These are phyloP conservation scores for Amylocystis lapponica DNA, from an alignment of 768 basidiomycete species.

Conservation along the genomic window DNA sequence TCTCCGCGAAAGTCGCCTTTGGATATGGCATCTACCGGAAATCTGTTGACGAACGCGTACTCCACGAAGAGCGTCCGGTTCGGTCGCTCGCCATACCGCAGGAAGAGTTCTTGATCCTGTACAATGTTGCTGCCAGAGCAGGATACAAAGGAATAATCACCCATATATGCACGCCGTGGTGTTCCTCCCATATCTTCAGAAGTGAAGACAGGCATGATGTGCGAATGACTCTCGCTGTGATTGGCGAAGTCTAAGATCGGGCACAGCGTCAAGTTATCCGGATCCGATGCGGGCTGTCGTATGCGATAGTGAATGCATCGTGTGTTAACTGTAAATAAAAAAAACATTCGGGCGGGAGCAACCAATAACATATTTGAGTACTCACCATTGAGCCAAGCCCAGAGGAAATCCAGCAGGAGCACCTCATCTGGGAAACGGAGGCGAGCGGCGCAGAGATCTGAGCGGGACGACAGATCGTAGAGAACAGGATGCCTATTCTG, in stretches of 20 bases:
- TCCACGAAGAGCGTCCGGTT: constrained; percentile 79
- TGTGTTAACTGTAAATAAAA: constrained; percentile 67
- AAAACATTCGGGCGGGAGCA: constrained; percentile 3
- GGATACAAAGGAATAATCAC: constrained; percentile 48
- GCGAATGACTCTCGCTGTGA: constrained; percentile 43
- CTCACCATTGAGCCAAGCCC: constrained; percentile 93
- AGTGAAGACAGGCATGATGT: constrained; percentile 36
- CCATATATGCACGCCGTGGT: constrained; percentile 31
- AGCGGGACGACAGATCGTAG: constrained; percentile 6
- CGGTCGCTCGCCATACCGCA: constrained; percentile 77
- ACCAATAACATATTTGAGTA: background rate
- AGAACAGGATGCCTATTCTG: too few species aligned
- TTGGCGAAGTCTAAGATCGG: constrained; percentile 93
- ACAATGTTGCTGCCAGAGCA: constrained; percentile 36
- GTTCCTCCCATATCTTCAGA: constrained; percentile 8
- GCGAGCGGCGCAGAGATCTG: background rate
- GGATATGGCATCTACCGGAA: constrained; percentile 22
- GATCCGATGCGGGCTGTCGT: constrained; percentile 40
- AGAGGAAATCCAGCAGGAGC: constrained; percentile 45
- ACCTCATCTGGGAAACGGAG: background rate
- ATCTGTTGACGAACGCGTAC: constrained; percentile 75
- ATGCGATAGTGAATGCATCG: constrained; percentile 77
- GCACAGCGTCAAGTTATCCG: constrained; percentile 80
- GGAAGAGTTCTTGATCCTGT: constrained; percentile 59
- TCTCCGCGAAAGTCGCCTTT: constrained; percentile 40